Percentiles rank a stretch among this genome's conserved stretches.
These are phyloP conservation scores for Penicillium canariense DNA, from an alignment of 495 filamentous ascomycete genomes.

Conservation along the genomic window DNA sequence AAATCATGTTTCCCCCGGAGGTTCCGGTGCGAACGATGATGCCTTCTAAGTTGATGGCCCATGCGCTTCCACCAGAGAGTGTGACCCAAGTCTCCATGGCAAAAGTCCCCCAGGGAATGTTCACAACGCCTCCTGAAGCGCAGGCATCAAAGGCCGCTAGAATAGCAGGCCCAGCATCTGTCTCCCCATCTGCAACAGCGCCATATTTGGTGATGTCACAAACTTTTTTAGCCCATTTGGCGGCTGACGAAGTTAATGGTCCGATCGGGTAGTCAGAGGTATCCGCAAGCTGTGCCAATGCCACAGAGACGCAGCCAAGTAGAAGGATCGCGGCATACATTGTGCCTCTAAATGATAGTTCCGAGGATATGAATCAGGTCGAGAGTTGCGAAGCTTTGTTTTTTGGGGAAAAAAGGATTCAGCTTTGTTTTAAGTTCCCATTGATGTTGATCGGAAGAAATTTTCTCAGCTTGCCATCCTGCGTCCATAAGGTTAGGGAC, in stretches of 20 bases:
- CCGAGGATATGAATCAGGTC: background rate
- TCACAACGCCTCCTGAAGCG: slow-evolving; percentile 22
- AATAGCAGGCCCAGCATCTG: slow-evolving; percentile 43
- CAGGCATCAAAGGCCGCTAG: slow-evolving; percentile 40
- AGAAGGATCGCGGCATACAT: slow-evolving; percentile 7
- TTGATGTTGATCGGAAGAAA: background rate
- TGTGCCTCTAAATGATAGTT: slow-evolving; percentile 1
- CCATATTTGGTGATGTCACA: slow-evolving; percentile 26
- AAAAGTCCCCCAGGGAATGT: slow-evolving; percentile 26
- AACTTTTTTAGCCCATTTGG: slow-evolving; percentile 22
- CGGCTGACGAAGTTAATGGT: slow-evolving; percentile 25
- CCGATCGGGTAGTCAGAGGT: slow-evolving; percentile 25
- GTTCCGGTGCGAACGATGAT: slow-evolving; percentile 38
- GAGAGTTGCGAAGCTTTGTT: background rate
- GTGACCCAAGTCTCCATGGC: slow-evolving; percentile 25
- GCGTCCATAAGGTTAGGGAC: no score
- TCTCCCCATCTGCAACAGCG: slow-evolving; percentile 29
- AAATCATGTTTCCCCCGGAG: slow-evolving; percentile 43
- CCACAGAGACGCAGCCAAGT: slow-evolving; percentile 6
- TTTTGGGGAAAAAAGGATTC: background rate
- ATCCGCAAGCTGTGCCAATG: slow-evolving; percentile 11
- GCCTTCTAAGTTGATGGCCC: slow-evolving; percentile 45
- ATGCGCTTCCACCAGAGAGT: slow-evolving; percentile 30
- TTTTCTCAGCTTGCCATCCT: background rate
- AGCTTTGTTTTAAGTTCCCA: background rate